phyloP scores from a whole-genome alignment of 306 rosid species.

The Dalbergia cultrata region DNA sequence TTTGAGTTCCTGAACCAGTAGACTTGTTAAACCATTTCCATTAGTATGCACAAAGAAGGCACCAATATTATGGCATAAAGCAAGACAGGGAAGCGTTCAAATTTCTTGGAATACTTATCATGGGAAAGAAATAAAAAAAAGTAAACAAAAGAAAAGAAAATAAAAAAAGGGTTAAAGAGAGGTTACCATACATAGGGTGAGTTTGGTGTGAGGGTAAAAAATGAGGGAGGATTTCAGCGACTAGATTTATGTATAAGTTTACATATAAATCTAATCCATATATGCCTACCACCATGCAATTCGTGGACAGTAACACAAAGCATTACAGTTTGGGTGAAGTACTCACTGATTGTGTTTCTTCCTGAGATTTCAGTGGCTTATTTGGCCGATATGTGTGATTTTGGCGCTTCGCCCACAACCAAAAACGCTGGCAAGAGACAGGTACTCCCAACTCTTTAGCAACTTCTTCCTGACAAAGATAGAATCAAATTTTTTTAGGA shows the following conservation, averaged over 20 bases:
- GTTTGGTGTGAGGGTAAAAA: no score
- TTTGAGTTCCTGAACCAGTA: background rate
- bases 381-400: conserved; percentile 89
- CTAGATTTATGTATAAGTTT: no score
- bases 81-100: background rate
- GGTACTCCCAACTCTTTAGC: conserved; percentile 88
- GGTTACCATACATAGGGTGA: background rate
- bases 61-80: background rate
- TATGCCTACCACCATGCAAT: conserved; percentile 12
- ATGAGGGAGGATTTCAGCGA: no score
- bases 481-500: background rate
- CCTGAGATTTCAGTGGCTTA: conserved; percentile 75
- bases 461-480: conserved; percentile 78
- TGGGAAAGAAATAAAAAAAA: background rate
- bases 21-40: conserved; percentile 10
- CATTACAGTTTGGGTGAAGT: conserved; percentile 21
- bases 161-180: background rate
- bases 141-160: background rate
- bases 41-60: conserved; percentile 1
- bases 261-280: background rate
- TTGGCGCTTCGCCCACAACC: conserved; percentile 98
- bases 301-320: conserved; percentile 1
- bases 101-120: background rate
- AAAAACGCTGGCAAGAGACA: conserved; percentile 79
- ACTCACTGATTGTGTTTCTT: conserved; percentile 85